A percentile compares a stretch with the other conserved stretches of the same genome.
Evolutionary conservation across 768 basidiomycete species (phyloP).

Genomic region (Clitopilus passeckerianus): DNA sequence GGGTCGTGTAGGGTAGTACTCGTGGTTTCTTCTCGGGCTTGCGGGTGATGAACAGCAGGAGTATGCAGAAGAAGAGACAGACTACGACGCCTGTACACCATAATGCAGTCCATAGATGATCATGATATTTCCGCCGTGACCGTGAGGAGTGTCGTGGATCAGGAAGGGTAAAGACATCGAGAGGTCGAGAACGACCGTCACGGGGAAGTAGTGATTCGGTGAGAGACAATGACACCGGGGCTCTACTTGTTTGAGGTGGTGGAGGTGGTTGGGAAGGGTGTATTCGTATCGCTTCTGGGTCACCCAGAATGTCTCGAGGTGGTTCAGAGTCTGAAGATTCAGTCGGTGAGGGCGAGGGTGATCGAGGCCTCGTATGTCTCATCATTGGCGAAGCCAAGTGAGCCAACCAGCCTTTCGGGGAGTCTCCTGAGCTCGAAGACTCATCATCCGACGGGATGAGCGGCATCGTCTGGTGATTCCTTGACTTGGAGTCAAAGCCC

Average conservation of each 20-base stretch:
- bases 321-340: slow-evolving; percentile 35
- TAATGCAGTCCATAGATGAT: slow-evolving; percentile 64
- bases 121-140: slow-evolving; percentile 67
- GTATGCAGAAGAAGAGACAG: slow-evolving; percentile 58
- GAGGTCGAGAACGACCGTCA: slow-evolving; percentile 57
- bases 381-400: slow-evolving; percentile 69
- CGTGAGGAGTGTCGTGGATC: slow-evolving; percentile 67
- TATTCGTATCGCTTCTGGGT: slow-evolving; percentile 22
- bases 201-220: slow-evolving; percentile 77
- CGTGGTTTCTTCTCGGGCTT: slow-evolving; percentile 34
- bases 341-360: slow-evolving; percentile 36
- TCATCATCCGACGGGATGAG: slow-evolving; percentile 29
- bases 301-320: slow-evolving; percentile 35
- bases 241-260: slow-evolving; percentile 27
- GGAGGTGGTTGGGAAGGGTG: slow-evolving; percentile 34
- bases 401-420: slow-evolving; percentile 64
- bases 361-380: slow-evolving; percentile 27
- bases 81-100: slow-evolving; percentile 57
- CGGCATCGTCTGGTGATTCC: slow-evolving; percentile 29
- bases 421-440: slow-evolving; percentile 26
- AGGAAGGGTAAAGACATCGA: slow-evolving; percentile 73
- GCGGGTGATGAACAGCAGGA: slow-evolving; percentile 57
- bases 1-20: slow-evolving; percentile 58
- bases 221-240: slow-evolving; percentile 58
- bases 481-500: slow-evolving; percentile 21